Percentiles rank a stretch among this genome's conserved stretches.
These are phyloP conservation scores for Soucietia sequanensis DNA, from an alignment of 805 yeast genomes.

Conservation along the genomic window DNA sequence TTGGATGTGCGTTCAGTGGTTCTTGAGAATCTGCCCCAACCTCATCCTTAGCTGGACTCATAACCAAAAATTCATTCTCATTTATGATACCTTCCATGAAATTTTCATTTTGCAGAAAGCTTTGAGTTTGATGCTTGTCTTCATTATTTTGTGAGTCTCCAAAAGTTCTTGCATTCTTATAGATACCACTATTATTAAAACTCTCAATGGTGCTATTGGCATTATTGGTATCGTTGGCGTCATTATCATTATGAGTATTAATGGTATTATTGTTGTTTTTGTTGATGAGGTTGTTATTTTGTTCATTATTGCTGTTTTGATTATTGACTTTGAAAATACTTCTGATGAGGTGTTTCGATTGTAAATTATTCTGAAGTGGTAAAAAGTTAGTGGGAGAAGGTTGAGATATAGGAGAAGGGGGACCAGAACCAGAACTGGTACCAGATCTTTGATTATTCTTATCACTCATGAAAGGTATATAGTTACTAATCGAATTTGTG, in stretches of 20 bases:
- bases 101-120: not conserved
- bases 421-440: no score
- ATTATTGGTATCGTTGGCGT: not conserved
- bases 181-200: no score
- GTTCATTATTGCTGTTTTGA: not conserved
- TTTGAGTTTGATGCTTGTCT: not conserved
- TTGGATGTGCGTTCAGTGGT: slow-evolving; percentile 13
- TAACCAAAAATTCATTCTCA: slow-evolving; percentile 14
- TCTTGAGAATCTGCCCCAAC: slow-evolving; percentile 12
- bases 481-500: slow-evolving; percentile 36
- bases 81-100: not conserved
- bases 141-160: not conserved
- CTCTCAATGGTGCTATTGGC: no score
- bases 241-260: slow-evolving; percentile 8
- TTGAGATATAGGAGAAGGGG: slow-evolving; percentile 14
- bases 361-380: slow-evolving; percentile 11
- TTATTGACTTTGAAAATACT: slow-evolving; percentile 28
- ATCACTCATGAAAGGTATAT: slow-evolving; percentile 42
- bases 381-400: slow-evolving; percentile 1
- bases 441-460: slow-evolving; percentile 11
- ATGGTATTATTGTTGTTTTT: slow-evolving; percentile 2
- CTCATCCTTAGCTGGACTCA: slow-evolving; percentile 22
- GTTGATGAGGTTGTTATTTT: slow-evolving; percentile 1
- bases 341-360: slow-evolving; percentile 31
- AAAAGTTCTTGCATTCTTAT: no score